Conservation (phyloP, 1,284 basidiomycete genomes). For the Malassezia psittaci region DNA sequence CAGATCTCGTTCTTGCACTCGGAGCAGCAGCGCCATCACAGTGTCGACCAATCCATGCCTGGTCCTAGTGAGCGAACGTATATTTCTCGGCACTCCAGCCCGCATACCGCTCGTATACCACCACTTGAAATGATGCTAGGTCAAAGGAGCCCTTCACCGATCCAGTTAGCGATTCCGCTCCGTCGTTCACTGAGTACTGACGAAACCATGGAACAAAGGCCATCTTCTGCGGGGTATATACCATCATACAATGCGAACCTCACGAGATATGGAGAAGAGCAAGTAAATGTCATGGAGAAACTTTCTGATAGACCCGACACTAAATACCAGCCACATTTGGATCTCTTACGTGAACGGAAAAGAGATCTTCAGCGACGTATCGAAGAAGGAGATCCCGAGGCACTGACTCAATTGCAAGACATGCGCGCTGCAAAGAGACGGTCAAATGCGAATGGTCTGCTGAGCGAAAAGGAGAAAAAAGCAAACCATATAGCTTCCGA, state of each 20-base stretch:
- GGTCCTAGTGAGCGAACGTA: neutral
- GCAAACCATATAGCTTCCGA: constrained; percentile 19
- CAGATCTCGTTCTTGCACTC: constrained; percentile 12
- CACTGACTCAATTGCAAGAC: neutral
- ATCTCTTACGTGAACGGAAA: constrained; percentile 13
- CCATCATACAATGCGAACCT: neutral
- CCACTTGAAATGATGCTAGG: neutral
- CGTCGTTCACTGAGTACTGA: neutral
- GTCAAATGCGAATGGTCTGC: neutral
- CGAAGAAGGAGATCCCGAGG: constrained; percentile 1
- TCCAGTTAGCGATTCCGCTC: neutral
- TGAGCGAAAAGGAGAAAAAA: constrained; percentile 11
- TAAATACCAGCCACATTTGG: constrained; percentile 15
- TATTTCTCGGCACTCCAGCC: neutral
- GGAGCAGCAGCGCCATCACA: neutral
- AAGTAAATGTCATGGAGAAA: neutral
- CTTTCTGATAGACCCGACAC: neutral
- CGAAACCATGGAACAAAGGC: neutral
- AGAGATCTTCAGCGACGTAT: neutral
- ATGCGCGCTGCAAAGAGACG: constrained; percentile 3
- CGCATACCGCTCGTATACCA: neutral
- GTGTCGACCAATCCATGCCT: neutral
- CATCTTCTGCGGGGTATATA: no score
- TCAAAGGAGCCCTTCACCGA: neutral
- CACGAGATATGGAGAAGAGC: neutral